Percentiles rank a stretch among this genome's conserved stretches.
phyloP scores from a whole-genome alignment of 2,329 filamentous ascomycete species.

The Curvularia eragrostidis region DNA sequence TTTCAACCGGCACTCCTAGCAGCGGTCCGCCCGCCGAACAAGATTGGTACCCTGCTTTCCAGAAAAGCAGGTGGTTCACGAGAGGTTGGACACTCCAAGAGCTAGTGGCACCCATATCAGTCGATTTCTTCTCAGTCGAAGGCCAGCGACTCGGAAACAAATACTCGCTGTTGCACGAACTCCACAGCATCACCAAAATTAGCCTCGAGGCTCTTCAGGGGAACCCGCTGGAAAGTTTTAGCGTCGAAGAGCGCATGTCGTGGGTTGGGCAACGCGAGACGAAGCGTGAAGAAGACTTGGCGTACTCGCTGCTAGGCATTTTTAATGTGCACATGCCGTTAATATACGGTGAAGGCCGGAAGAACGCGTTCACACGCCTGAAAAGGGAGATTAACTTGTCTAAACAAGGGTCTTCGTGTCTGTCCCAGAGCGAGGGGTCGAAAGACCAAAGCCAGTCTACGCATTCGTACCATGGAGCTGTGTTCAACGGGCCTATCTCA shows the following conservation, averaged over 20 bases:
- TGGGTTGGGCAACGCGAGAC: neutral
- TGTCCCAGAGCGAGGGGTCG: neutral
- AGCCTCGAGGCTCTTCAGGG: neutral
- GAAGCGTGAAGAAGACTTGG: slow-evolving; percentile 1
- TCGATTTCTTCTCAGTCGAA: neutral
- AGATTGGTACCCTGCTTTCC: neutral
- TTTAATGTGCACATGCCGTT: neutral
- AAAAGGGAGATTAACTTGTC: neutral
- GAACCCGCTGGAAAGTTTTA: neutral
- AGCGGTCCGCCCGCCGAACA: neutral
- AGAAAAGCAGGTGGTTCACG: neutral
- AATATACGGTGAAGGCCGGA: neutral
- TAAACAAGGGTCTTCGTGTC: neutral
- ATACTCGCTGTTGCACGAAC: neutral
- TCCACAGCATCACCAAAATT: neutral
- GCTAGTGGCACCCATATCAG: neutral
- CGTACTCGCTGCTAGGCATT: neutral
- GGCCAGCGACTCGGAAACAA: neutral
- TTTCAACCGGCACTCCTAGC: neutral
- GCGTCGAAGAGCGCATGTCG: neutral
- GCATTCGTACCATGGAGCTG: neutral
- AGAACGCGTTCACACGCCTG: neutral
- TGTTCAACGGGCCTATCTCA: neutral
- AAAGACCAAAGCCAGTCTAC: neutral
- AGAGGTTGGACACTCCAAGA: neutral